Percentiles rank a stretch among this genome's conserved stretches.
phyloP scores from a whole-genome alignment of 305 asterid species.

The Fraxinus greggii region DNA sequence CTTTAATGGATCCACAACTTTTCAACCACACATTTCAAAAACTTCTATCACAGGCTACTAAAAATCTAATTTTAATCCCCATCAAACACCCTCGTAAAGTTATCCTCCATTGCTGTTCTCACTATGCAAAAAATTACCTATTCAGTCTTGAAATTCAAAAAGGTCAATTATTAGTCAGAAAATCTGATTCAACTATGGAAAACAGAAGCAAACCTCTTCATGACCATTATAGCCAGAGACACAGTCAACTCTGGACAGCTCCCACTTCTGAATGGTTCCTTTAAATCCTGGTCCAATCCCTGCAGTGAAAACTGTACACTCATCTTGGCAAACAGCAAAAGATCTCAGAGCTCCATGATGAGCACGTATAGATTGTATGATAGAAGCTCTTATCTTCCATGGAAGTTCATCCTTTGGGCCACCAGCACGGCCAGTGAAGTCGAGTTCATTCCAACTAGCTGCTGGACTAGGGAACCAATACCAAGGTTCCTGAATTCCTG shows the following conservation, averaged over 20 bases:
- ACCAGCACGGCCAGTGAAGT: constrained; percentile 70
- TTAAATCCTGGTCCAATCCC: constrained; percentile 96
- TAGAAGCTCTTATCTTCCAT: constrained; percentile 93
- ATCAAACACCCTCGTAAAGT: no score
- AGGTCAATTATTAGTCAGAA: constrained; percentile 2
- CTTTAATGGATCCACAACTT: no score
- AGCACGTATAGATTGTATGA: constrained; percentile 80
- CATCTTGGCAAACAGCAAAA: constrained; percentile 84
- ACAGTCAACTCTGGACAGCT: constrained; percentile 69
- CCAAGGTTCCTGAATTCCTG: constrained; percentile 80
- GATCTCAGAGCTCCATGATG: constrained; percentile 96
- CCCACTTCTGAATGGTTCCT: constrained; percentile 96
- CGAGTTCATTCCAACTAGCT: constrained; percentile 69
- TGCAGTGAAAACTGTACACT: constrained; percentile 84
- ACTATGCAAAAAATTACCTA: not conserved
- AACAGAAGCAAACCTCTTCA: constrained; percentile 75
- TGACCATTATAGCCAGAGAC: constrained; percentile 86
- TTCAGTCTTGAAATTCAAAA: not conserved
- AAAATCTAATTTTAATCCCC: no score
- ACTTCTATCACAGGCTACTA: no score
- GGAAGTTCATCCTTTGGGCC: constrained; percentile 84
- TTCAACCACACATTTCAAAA: no score
- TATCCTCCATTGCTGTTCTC: not conserved
- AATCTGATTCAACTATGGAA: constrained; percentile 19
- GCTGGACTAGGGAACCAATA: constrained; percentile 90